These are phyloP conservation scores for Aspergillus nomiae DNA, from an alignment of 2,329 filamentous ascomycete species.

Conservation along the genomic window DNA sequence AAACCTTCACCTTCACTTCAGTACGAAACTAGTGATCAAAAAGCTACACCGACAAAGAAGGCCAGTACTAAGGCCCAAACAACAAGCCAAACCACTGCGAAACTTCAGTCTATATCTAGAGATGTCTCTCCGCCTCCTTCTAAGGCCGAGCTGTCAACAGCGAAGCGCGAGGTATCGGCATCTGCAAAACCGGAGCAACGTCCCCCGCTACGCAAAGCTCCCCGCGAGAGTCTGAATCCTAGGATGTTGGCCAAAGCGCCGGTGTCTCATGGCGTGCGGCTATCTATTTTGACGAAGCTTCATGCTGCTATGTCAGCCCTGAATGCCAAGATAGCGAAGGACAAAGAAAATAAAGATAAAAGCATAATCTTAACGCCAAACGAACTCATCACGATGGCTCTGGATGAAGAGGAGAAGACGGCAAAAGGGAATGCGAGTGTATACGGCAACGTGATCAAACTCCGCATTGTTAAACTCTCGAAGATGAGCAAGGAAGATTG, in stretches of 20 bases:
- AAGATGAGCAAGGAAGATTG: slow-evolving; percentile 74
- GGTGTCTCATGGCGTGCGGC: slow-evolving; percentile 43
- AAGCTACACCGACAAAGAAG: not conserved
- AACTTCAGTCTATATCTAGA: slow-evolving; percentile 26
- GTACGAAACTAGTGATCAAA: not conserved
- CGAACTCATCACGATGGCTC: slow-evolving; percentile 48
- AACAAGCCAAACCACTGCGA: slow-evolving; percentile 14
- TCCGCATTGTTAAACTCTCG: slow-evolving; percentile 73
- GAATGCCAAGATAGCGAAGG: slow-evolving; percentile 40
- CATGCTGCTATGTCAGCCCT: slow-evolving; percentile 45
- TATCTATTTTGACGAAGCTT: slow-evolving; percentile 47
- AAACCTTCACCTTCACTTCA: not conserved
- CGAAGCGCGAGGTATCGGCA: slow-evolving; percentile 6
- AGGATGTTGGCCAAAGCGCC: slow-evolving; percentile 48
- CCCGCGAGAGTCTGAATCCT: slow-evolving; percentile 48
- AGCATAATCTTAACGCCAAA: slow-evolving; percentile 42
- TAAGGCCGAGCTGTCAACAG: slow-evolving; percentile 9
- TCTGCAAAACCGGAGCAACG: slow-evolving; percentile 5
- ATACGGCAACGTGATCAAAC: slow-evolving; percentile 83
- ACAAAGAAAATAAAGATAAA: slow-evolving; percentile 33
- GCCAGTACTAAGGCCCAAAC: slow-evolving; percentile 16
- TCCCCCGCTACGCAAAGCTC: slow-evolving; percentile 33
- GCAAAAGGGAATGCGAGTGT: slow-evolving; percentile 69
- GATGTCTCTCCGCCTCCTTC: slow-evolving; percentile 34
- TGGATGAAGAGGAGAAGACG: slow-evolving; percentile 72